Evolutionary conservation across 2,329 filamentous ascomycete genomes (phyloP), one percentile per base, ranked within the genome.

Genomic region (Teratosphaeria destructans): DNA sequence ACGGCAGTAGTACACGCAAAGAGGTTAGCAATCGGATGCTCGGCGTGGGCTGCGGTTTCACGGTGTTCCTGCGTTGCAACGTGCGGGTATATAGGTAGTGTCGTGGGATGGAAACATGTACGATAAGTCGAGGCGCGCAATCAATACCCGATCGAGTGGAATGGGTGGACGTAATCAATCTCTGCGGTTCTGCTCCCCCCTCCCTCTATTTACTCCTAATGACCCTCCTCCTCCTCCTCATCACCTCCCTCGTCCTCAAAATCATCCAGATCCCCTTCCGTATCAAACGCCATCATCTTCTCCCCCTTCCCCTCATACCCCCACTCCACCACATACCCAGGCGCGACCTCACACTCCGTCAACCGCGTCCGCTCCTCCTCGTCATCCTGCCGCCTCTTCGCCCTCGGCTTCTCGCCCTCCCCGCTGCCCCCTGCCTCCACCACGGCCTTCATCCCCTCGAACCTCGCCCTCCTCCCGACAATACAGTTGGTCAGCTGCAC

Each of bases 301-400:
- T 85, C 82, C 54, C 80, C 80, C 73, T 85, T 85, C 32, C 78
- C 77, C 60, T 85, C 82, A 7, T 79, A 88, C n/a, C 89, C 83
- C 68, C 95, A 92, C 54, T 92, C 86, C 1, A 96, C 81, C 8
- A 93, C 80, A 70, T 93, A 93, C 2, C 80, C 81, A 73, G 96
- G 90, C 72, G 96, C 91, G 5, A 97, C 87, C 75, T 97, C 91
- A 68, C 92, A 96, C 62, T 96, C 89, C 57, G 87, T 91, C 65
- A 97, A 75, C n/a, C 85, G 71, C 2, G 77, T 79, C 63, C 69
- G 75, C 69, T 57, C 72, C 63, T 64, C 75, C 66, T 71, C 71
- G 5, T 81, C 86, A 8, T 86, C 87, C 54, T 70, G 72, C 26
- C 60, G 61, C 37, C 63, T 76, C 71, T 49, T 72, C 65, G 57